Conservation (phyloP, 495 filamentous ascomycete species). For the Hyaloscypha hepaticicola region DNA sequence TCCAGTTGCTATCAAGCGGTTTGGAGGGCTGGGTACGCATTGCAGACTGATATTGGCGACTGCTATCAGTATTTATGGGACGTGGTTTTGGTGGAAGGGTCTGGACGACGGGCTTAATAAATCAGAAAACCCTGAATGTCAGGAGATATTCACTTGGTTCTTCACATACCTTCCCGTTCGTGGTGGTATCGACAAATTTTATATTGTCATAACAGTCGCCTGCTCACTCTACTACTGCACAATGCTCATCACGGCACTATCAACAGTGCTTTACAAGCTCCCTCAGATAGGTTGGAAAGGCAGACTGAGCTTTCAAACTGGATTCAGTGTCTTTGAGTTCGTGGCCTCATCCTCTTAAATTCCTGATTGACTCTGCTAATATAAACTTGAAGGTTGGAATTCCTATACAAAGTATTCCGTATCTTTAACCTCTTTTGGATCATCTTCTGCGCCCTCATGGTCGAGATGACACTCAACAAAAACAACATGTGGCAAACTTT, state of each 20-base stretch:
- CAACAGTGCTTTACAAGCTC: constrained; percentile 14
- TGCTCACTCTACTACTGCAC: constrained; percentile 30
- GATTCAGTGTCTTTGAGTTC: constrained; percentile 29
- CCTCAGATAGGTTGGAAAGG: constrained; percentile 16
- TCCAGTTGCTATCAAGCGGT: constrained; percentile 24
- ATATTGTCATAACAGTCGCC: constrained; percentile 23
- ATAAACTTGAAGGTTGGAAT: constrained; percentile 15
- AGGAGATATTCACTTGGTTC: constrained; percentile 32
- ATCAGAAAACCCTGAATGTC: constrained; percentile 25
- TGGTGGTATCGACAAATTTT: constrained; percentile 28
- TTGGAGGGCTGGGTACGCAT: constrained; percentile 33
- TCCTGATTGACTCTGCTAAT: constrained; percentile 1
- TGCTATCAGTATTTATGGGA: constrained; percentile 30
- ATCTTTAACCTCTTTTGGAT: constrained; percentile 33
- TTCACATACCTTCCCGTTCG: constrained; percentile 29
- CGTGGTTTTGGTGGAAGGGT: constrained; percentile 34
- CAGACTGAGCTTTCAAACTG: constrained; percentile 28
- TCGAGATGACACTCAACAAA: constrained; percentile 34
- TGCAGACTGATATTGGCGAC: constrained; percentile 26
- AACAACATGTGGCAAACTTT: constrained; percentile 30
- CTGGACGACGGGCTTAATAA: constrained; percentile 20
- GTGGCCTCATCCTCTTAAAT: constrained; percentile 1
- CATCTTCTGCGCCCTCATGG: constrained; percentile 28
- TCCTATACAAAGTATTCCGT: constrained; percentile 28
- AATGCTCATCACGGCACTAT: constrained; percentile 28